phyloP scores from a whole-genome alignment of 1,139 yeast species.

The Geotrichum restrictum region DNA sequence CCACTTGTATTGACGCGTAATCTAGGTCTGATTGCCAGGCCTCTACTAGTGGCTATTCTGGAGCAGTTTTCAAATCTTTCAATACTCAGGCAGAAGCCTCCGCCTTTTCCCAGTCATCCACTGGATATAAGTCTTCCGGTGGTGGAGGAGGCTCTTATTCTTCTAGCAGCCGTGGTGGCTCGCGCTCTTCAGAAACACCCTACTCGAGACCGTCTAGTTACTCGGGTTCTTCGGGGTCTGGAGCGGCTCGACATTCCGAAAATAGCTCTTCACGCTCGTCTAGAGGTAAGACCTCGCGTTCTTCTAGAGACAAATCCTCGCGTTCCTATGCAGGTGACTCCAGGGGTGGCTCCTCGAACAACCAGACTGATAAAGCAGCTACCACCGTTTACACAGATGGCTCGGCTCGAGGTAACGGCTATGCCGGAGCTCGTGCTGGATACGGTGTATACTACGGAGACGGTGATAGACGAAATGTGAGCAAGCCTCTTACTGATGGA shows the following conservation, averaged over 20 bases:
- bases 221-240: no score
- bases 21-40: conserved; percentile 23
- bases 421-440: conserved; percentile 50
- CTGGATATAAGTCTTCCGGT: conserved; percentile 9
- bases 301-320: no score
- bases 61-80: conserved; percentile 57
- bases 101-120: conserved; percentile 34
- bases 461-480: conserved; percentile 51
- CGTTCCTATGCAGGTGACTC: no score
- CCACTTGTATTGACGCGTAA: background rate
- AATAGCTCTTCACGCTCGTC: no score
- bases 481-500: conserved; percentile 45
- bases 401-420: conserved; percentile 57
- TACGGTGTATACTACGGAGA: conserved; percentile 70
- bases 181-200: no score
- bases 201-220: no score
- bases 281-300: no score
- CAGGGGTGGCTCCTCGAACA: no score
- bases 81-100: conserved; percentile 46
- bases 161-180: no score
- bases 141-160: conserved; percentile 6
- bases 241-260: no score
- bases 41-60: conserved; percentile 51
- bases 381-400: conserved; percentile 63
- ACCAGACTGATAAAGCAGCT: background rate